Evolutionary conservation across 1,284 basidiomycete species (phyloP).

Genomic region (Ceratobasidium sp.): DNA sequence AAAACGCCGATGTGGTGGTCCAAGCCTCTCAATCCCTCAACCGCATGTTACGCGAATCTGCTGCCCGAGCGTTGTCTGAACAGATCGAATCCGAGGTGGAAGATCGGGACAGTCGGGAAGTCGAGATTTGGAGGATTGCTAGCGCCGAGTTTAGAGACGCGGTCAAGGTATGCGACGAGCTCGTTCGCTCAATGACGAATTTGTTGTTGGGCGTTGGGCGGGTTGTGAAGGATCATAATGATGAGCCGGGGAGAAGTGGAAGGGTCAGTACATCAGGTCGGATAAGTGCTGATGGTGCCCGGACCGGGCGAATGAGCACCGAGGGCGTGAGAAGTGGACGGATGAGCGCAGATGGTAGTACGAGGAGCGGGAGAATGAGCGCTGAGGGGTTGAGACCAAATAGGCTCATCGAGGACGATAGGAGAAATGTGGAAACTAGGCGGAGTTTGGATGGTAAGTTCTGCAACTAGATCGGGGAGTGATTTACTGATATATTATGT

Average conservation of each 20-base stretch:
- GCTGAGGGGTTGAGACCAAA: slow-evolving; percentile 20
- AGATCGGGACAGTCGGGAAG: slow-evolving; percentile 51
- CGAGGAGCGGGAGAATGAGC: slow-evolving; percentile 30
- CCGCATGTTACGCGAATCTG: slow-evolving; percentile 60
- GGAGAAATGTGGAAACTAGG: slow-evolving; percentile 17
- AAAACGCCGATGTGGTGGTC: slow-evolving; percentile 59
- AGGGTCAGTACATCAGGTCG: slow-evolving; percentile 14
- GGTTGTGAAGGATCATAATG: slow-evolving; percentile 60
- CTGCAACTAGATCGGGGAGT: not conserved
- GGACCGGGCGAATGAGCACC: slow-evolving; percentile 25
- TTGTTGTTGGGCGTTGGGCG: slow-evolving; percentile 73
- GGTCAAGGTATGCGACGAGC: slow-evolving; percentile 71
- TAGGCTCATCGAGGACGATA: slow-evolving; percentile 28
- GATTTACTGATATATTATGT: not conserved
- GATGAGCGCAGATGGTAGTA: slow-evolving; percentile 16
- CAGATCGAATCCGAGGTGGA: slow-evolving; percentile 74
- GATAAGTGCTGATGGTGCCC: not conserved
- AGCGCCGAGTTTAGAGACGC: slow-evolving; percentile 73
- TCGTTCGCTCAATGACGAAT: slow-evolving; percentile 72
- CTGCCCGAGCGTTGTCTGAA: slow-evolving; percentile 64
- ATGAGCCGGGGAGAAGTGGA: slow-evolving; percentile 9
- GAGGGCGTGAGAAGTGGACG: slow-evolving; percentile 10
- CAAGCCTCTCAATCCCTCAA: slow-evolving; percentile 68
- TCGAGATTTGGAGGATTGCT: slow-evolving; percentile 67
- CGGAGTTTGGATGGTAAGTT: slow-evolving; percentile 34